A percentile compares a stretch with the other conserved stretches of the same genome.
Evolutionary conservation across 2,329 filamentous ascomycete genomes (phyloP).

Genomic region (Ophidiomyces ophidiicola): DNA sequence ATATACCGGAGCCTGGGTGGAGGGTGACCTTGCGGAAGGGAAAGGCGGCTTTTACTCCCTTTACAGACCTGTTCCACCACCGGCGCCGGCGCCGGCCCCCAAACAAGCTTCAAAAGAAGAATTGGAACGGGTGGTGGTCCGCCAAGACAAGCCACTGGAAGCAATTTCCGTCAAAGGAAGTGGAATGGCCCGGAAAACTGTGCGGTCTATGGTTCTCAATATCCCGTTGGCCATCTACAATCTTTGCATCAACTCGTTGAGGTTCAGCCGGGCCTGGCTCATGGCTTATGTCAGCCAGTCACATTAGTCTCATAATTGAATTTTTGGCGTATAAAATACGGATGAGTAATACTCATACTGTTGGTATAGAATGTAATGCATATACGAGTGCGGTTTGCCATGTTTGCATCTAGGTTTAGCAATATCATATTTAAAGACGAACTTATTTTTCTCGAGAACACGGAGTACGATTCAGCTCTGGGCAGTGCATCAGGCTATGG

Average conservation of each 20-base stretch:
- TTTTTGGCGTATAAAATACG: no score
- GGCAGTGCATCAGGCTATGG: no score
- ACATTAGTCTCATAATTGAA: no score
- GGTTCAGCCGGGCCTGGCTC: no score
- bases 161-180: neutral
- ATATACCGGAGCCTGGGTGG: conserved; percentile 5
- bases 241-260: conserved; percentile 1
- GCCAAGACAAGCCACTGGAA: neutral
- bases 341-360: no score
- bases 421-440: no score
- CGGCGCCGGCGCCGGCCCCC: neutral
- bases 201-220: neutral
- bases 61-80: neutral
- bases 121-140: neutral
- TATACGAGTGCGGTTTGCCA: no score
- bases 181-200: neutral
- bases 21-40: neutral
- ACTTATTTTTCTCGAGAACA: no score
- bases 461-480: no score
- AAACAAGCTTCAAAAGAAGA: neutral
- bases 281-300: no score
- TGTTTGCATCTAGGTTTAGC: no score
- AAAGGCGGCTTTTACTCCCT: neutral
- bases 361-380: no score
- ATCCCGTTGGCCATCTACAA: conserved; percentile 1